Evolutionary conservation across 2,329 filamentous ascomycete species (phyloP).

Genomic region (Aspergillus phoenicis): DNA sequence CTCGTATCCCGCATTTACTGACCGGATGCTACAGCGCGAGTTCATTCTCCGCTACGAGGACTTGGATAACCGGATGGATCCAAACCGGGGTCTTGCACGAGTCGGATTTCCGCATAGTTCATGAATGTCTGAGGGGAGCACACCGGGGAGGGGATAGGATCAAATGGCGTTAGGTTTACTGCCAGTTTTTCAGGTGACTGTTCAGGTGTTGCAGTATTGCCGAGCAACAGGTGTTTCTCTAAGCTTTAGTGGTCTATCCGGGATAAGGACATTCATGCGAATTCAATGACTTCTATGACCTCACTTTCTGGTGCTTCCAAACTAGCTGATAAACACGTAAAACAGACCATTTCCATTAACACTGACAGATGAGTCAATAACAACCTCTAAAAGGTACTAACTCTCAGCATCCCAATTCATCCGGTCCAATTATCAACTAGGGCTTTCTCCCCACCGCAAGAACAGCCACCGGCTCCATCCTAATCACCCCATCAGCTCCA

Average conservation of each 20-base stretch:
- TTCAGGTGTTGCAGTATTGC: constrained; percentile 28
- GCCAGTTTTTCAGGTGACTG: constrained; percentile 30
- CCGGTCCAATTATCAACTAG: not conserved
- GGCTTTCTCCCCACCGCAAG: constrained; percentile 35
- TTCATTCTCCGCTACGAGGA: constrained; percentile 54
- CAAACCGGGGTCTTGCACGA: constrained; percentile 39
- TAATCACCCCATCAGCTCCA: constrained; percentile 26
- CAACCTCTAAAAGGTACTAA: too few relatives aligned
- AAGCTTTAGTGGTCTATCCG: constrained; percentile 28
- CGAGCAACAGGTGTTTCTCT: constrained; percentile 32
- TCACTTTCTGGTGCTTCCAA: too few relatives aligned
- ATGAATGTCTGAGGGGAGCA: constrained; percentile 28
- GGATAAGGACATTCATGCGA: constrained; percentile 29
- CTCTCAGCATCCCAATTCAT: too few relatives aligned
- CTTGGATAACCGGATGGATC: constrained; percentile 51
- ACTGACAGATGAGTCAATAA: not conserved
- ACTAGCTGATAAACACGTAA: not conserved
- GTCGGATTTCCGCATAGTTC: constrained; percentile 42
- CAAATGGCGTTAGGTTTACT: constrained; percentile 39
- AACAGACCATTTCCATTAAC: not conserved
- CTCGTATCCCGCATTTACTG: constrained; percentile 14
- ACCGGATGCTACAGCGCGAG: constrained; percentile 41
- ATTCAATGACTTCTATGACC: constrained; percentile 30
- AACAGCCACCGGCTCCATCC: constrained; percentile 32
- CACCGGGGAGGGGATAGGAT: constrained; percentile 22